Evolutionary conservation across 2,329 filamentous ascomycete species (phyloP), one percentile per base, ranked within the genome.

Genomic region (Diaporthe australafricana): DNA sequence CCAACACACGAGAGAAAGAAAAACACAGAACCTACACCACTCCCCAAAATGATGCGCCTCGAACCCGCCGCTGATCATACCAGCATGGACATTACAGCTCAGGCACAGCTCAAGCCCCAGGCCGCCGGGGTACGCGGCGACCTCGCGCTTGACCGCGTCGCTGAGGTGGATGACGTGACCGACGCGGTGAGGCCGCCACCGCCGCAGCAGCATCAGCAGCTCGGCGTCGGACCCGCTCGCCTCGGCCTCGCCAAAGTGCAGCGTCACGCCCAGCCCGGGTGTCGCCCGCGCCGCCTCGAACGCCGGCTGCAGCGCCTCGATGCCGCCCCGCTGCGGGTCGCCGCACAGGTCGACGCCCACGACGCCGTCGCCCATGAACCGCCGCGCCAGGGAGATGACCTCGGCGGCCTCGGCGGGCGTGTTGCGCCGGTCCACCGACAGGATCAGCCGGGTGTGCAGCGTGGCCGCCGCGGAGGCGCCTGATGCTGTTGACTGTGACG

Each of bases 341-440:
- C 94, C 94, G 80, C 93, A 96, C 25, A 96, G 87, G 78, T 96
- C 94, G 27, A 96, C 81, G 17, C 91, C 94, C 1, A 96, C 91
- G 5, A 96, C 88, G 22, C 90, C 89, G 5, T 81, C 78, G 47
- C 77, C 74, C 17, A 81, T 82, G 78, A 91, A 88, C 71, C 83
- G 82, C 57, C 87, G 79, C 1, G 92, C 93, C 1, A 96, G 85
- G 22, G 87, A 82, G 30, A 95, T 86, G 4, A 91, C 88, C 72
- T 91, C 84, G n/a, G 84, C 77, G 0, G 93, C 93, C 74, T 92
- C 88, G 1, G 81, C 78, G 11, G 84, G 76, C 11, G 87, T 89
- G 75, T 89, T 85, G 25, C 91, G 87, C 22, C 94, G 88, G 80
- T 97, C 94, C 48, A 96, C 84, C 40, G 92, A 94, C 14, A 96